phyloP scores from a whole-genome alignment of 257 asterid genomes.

The Scutellaria baicalensis region DNA sequence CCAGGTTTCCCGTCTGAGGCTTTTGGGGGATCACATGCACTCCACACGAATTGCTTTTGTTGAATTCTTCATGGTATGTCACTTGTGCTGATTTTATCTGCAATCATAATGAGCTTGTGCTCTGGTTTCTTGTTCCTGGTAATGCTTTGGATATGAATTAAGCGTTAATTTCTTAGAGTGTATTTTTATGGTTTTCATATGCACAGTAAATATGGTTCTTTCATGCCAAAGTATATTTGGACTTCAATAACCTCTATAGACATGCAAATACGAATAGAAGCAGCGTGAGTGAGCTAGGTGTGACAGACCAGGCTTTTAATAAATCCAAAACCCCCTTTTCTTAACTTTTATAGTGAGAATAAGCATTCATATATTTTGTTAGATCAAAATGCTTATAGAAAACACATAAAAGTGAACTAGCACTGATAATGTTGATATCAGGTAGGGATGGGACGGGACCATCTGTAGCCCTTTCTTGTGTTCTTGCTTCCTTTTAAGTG shows the following conservation, averaged over 20 bases:
- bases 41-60: slow-evolving; percentile 89
- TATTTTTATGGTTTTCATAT: neutral
- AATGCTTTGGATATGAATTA: neutral
- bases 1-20: slow-evolving; percentile 95
- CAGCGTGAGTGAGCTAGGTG: neutral
- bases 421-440: neutral
- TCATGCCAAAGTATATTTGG: neutral
- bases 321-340: no score
- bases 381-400: neutral
- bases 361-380: no score
- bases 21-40: slow-evolving; percentile 91
- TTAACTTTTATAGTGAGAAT: no score
- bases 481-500: no score
- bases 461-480: no score
- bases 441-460: no score
- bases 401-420: neutral
- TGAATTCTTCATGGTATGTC: slow-evolving; percentile 70
- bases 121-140: neutral
- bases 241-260: no score
- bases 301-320: no score
- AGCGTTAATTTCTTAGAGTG: neutral
- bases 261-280: neutral
- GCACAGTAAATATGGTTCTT: neutral
- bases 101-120: neutral
- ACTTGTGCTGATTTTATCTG: neutral